Evolutionary conservation across 2,329 filamentous ascomycete genomes (phyloP), one percentile per base, ranked within the genome.

Genomic region (Fusarium chlamydosporum): DNA sequence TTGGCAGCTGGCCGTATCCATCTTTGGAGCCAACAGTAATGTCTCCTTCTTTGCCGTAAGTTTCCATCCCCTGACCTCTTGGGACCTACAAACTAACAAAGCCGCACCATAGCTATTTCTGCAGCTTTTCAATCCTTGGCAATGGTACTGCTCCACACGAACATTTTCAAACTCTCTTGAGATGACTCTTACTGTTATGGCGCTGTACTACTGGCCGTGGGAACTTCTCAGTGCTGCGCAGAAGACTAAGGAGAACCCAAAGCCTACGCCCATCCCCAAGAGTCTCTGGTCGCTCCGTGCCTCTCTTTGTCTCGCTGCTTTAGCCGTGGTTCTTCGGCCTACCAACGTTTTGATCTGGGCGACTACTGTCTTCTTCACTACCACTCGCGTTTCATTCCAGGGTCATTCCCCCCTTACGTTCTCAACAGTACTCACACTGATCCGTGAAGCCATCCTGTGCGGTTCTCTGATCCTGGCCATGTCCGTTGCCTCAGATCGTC

Each of bases 121-220:
- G 33, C 76, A 79, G 37, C 72, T 80, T 27, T 74, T 77, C 57
- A 80, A 72, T 55, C 78, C 96, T 8, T 99, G 96, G 94, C 93
- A 97, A 78, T 98, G 93, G 92, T 98, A 96, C 80, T 96, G 91
- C 80, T 96, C 94, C 2, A 95, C 94, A 0, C 88, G 96, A 46
- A 97, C 96, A 1, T 91, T 99, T 75, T 97, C 95, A 56, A 99
- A 99, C 80, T 96, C 91, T 53, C 83, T 98, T 6, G 96, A 99
- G 82, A 93, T 91, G n/a, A 92, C 92, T 1, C 81, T 99, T 71
- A 97, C 95, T 6, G 84, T 92, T 61, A 84, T 89, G 73, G 95
- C 94, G 3, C 82, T 98, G 45, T 89, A 89, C 76, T 88, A 90
- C 72, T 98, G 93, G 92, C 95, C 96, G 13, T 98, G 96, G 94